Base-by-base conservation (phyloP, 768 basidiomycete genomes). In the Daedaleopsis sinensis region DNA sequence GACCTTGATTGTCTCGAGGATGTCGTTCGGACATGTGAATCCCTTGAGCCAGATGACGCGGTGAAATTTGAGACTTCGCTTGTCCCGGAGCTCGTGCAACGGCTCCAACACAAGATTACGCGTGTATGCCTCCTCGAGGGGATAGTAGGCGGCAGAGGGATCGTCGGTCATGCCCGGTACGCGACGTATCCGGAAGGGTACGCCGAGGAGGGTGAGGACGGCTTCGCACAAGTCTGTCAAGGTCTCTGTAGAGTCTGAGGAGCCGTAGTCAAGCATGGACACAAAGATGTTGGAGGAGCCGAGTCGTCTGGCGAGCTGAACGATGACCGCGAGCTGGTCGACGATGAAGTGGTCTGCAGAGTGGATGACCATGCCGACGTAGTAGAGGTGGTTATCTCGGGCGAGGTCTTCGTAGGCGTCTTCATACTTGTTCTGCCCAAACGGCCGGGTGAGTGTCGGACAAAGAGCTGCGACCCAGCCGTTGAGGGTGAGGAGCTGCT, bases 281-380 rank as follows among this genome's bases (percentile, higher is more conserved):
- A 99, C 96, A 73, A 98, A 99, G 52, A 99, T 76, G 69, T 94
- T 94, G 54, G 85, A 80, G 5, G 92, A 87, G 3, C 97, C 97
- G 12, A 98, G 84, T 10, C 95, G 88, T 68, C 89, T 89, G 0
- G 93, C 93, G 71, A 99, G 85, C 73, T 99, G 97, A 10, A 99
- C 91, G 66, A 99, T 98, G 68, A 97, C 93, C 19, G 97, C 94
- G 49, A 99, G 88, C 73, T 99, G 97, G 78, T 98, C 97, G 65
- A 98, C 93, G 56, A 98, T 86, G 79, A 99, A 99, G 73, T 99
- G 97, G 79, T 99, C 97, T 2, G 97, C 97, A 4, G 94, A 96
- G 74, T 99, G 96, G 48, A 99, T 91, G 65, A 96, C 86, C 67
- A 98, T 90, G 58, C 94, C 96, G 64, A 99, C 84, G 73, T 89